These are phyloP conservation scores for Tympanopsis confertula DNA, from an alignment of 2,329 filamentous ascomycete genomes.

Conservation along the genomic window DNA sequence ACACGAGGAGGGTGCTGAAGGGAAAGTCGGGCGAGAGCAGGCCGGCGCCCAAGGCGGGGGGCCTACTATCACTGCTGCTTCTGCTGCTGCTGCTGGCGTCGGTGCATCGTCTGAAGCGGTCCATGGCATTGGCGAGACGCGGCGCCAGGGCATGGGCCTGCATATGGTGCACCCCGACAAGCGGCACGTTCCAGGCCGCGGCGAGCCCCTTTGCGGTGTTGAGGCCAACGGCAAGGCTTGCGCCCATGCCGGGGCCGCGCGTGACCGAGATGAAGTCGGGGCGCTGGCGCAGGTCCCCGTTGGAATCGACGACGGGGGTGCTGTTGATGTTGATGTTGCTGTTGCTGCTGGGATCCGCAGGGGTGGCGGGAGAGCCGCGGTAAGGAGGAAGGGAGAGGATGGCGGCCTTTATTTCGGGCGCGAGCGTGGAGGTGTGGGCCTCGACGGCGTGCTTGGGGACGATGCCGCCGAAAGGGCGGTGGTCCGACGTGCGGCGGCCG, in stretches of 20 bases:
- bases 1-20: slow-evolving; percentile 79
- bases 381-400: slow-evolving; percentile 34
- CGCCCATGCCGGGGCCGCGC: slow-evolving; percentile 77
- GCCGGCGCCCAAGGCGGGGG: neutral
- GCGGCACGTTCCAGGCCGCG: slow-evolving; percentile 68
- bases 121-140: slow-evolving; percentile 57
- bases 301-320: slow-evolving; percentile 5
- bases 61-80: neutral
- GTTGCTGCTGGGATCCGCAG: neutral
- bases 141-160: slow-evolving; percentile 89
- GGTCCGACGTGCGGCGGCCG: slow-evolving; percentile 71
- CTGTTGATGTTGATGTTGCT: slow-evolving; percentile 3
- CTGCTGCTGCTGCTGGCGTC: no score
- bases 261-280: slow-evolving; percentile 86
- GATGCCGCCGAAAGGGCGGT: slow-evolving; percentile 63
- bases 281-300: slow-evolving; percentile 23
- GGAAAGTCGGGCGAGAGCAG: slow-evolving; percentile 51
- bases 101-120: slow-evolving; percentile 8
- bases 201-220: slow-evolving; percentile 80
- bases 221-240: slow-evolving; percentile 67
- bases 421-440: slow-evolving; percentile 64
- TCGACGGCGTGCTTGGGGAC: slow-evolving; percentile 65
- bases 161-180: slow-evolving; percentile 91
- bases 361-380: slow-evolving; percentile 4
- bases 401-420: slow-evolving; percentile 54